These are phyloP conservation scores for Emergomyces orientalis DNA, from an alignment of 2,329 filamentous ascomycete species.

Conservation along the genomic window DNA sequence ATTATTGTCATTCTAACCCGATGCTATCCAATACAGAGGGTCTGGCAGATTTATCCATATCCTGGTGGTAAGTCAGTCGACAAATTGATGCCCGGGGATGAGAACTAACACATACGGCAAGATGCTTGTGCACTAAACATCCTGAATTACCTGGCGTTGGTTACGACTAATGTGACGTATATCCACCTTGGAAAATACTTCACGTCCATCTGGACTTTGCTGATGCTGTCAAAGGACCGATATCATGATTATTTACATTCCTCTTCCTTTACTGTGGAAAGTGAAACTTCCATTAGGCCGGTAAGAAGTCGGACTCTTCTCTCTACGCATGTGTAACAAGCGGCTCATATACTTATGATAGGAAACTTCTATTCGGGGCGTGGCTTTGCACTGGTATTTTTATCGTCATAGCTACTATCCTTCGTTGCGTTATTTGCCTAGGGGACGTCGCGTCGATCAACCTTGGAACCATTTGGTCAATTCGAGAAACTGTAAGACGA, in stretches of 20 bases:
- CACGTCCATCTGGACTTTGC: not conserved
- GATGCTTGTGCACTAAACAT: constrained; percentile 30
- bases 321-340: not conserved
- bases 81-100: not conserved
- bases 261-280: constrained; percentile 34
- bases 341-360: constrained; percentile 5
- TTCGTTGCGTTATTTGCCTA: constrained; percentile 36
- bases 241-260: constrained; percentile 32
- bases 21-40: constrained; percentile 31
- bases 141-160: constrained; percentile 32
- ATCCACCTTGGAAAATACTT: constrained; percentile 10
- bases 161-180: constrained; percentile 31
- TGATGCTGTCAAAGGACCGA: constrained; percentile 29
- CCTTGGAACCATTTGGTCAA: constrained; percentile 36
- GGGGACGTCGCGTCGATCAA: constrained; percentile 31
- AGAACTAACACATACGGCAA: constrained; percentile 11
- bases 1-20: constrained; percentile 30
- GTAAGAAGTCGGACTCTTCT: constrained; percentile 9
- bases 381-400: constrained; percentile 39
- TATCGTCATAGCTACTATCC: constrained; percentile 35
- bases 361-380: constrained; percentile 32
- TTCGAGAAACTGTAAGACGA: constrained; percentile 34
- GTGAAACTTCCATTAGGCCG: constrained; percentile 31
- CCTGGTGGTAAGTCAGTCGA: constrained; percentile 27
- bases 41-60: constrained; percentile 37